Percentiles rank a stretch among this genome's conserved stretches.
phyloP scores from a whole-genome alignment of 2,329 filamentous ascomycete species.

The Grosmannia serpens region DNA sequence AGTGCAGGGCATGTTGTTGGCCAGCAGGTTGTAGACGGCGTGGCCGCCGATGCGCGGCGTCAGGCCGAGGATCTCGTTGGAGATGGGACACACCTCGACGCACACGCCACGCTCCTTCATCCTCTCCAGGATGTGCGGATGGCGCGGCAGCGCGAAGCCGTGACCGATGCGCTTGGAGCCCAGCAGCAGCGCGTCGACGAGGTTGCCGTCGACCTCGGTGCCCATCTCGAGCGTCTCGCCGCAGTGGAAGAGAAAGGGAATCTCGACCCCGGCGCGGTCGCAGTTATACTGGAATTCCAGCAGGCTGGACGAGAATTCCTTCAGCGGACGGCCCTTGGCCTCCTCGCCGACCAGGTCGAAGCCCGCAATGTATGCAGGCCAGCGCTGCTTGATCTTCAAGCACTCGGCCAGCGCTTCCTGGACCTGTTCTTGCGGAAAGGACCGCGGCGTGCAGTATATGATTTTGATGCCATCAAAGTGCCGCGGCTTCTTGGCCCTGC shows the following conservation, averaged over 20 bases:
- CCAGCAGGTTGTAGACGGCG: conserved; percentile 54
- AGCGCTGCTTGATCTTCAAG: conserved; percentile 44
- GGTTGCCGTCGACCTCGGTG: conserved; percentile 52
- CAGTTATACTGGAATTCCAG: conserved; percentile 45
- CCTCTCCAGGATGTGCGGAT: conserved; percentile 52
- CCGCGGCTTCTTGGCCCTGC: background rate
- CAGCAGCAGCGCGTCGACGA: conserved; percentile 56
- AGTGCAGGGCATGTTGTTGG: conserved; percentile 63
- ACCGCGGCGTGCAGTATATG: conserved; percentile 59
- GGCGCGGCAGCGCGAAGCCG: conserved; percentile 57
- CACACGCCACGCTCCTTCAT: conserved; percentile 55
- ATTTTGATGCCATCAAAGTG: conserved; percentile 56
- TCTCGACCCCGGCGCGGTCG: conserved; percentile 32
- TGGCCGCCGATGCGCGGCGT: conserved; percentile 55
- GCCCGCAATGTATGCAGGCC: conserved; percentile 50
- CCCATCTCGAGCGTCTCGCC: conserved; percentile 62
- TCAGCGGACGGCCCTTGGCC: conserved; percentile 45
- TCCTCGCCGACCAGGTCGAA: conserved; percentile 65
- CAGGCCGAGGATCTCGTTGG: conserved; percentile 63
- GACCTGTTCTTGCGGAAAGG: conserved; percentile 38
- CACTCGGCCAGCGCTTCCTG: conserved; percentile 47
- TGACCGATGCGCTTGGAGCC: conserved; percentile 61
- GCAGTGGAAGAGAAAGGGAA: conserved; percentile 67
- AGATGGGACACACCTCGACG: conserved; percentile 67
- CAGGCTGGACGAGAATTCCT: conserved; percentile 42